Evolutionary conservation across 176 grass and related monocot species (phyloP), one percentile per base, ranked within the genome.

Genomic region (Pontederia paniculata): DNA sequence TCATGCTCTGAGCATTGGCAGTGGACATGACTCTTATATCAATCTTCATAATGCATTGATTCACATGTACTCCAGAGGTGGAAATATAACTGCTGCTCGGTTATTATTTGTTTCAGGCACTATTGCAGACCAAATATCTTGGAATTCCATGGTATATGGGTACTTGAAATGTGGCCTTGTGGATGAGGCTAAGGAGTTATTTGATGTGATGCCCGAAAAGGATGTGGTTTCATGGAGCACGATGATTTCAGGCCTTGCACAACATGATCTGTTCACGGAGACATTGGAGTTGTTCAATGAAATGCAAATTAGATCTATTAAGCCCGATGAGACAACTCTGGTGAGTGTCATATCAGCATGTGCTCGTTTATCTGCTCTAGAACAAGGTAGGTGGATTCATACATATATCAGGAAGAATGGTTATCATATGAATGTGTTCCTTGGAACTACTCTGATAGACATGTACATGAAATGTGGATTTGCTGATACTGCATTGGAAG

Each of bases 391-490:
- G 67, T 83, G 58, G 20, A 62, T 89, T 68, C 89, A 89, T 66
- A 72, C 76, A 28, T 95, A 86, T 63, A 78, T 95, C 55, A 62
- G n/a, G 50, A 67, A 80, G 69, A 69, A 78, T 48, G 66, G 63
- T 52, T 83, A 71, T 73, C 46, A 50, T 44, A 68, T 83, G 42
- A 77, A 47, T 55, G 18, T 85, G 17, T 60, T 89, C 60, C 73
- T 95, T 42, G 81, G 76, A 44, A 95, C 89, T 59, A 74, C 50
- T 76, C 76, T 95, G 17, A 80, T 95, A 72, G 76, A 95, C 70
- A 95, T 95, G 89, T 89, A 95, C 62, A 95, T 95, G 89, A 89
- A 95, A 56, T 95, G 78, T 65, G 85, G 89, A 45, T 83, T 59
- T 21, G 54, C 70, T 46, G 78, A 80, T 54, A 59, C 79, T 57